phyloP scores from a whole-genome alignment of 768 basidiomycete genomes.

The Amanita muscaria region DNA sequence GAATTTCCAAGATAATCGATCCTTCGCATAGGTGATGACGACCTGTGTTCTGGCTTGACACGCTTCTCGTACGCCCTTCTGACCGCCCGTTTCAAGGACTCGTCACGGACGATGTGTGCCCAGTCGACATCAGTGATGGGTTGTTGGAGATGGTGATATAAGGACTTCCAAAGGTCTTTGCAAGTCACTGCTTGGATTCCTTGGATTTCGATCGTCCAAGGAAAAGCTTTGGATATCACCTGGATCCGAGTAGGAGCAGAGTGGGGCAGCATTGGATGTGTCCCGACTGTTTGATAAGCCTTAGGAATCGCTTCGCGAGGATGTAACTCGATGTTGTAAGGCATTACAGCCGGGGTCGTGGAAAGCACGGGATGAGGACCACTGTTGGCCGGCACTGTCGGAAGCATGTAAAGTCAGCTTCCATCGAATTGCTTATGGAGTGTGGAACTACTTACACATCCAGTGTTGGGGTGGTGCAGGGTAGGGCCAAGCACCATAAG shows the following conservation, averaged over 20 bases:
- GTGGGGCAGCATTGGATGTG: not conserved
- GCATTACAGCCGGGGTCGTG: too few relatives aligned
- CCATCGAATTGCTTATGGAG: too few relatives aligned
- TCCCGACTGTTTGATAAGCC: not conserved
- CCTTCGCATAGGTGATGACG: slow-evolving; percentile 28
- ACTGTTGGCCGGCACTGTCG: too few relatives aligned
- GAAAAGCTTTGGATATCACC: slow-evolving; percentile 52
- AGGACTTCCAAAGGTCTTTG: slow-evolving; percentile 43
- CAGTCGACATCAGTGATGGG: slow-evolving; percentile 58
- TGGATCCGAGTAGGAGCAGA: slow-evolving; percentile 32
- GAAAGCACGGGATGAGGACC: too few relatives aligned
- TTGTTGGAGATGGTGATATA: slow-evolving; percentile 42
- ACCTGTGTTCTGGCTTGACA: slow-evolving; percentile 9
- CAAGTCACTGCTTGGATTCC: slow-evolving; percentile 34
- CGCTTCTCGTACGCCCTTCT: slow-evolving; percentile 33
- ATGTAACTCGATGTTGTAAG: not conserved
- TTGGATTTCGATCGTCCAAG: slow-evolving; percentile 56
- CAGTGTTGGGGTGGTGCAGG: too few relatives aligned
- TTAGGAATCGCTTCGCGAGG: not conserved
- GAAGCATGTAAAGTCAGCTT: too few relatives aligned
- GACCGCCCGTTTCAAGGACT: slow-evolving; percentile 27
- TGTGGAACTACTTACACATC: too few relatives aligned
- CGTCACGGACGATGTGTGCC: slow-evolving; percentile 42
- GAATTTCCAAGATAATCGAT: slow-evolving; percentile 56
- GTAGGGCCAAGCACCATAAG: too few relatives aligned